These are phyloP conservation scores for Scutellaria barbata DNA, from an alignment of 257 asterid species.

Conservation along the genomic window DNA sequence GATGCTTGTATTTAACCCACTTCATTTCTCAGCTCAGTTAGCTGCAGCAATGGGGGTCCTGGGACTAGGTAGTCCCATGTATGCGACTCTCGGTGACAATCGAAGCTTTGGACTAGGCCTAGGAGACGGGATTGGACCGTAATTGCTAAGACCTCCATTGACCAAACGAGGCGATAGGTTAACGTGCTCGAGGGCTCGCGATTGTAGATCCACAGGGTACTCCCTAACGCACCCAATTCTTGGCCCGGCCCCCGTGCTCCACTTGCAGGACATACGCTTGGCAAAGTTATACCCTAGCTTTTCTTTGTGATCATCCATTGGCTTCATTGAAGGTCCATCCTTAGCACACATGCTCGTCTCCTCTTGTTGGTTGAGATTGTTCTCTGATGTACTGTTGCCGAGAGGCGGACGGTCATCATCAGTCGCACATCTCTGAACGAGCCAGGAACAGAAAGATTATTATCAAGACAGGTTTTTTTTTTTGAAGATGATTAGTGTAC, in stretches of 20 bases:
- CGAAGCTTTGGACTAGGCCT: conserved; percentile 87
- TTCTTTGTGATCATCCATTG: conserved; percentile 1
- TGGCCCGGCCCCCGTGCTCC: conserved; percentile 92
- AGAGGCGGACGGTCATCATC: conserved; percentile 70
- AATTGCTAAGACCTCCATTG: conserved; percentile 45
- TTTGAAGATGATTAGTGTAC: not conserved
- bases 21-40: conserved; percentile 30
- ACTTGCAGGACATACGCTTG: conserved; percentile 73
- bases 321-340: conserved; percentile 9
- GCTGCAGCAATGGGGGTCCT: conserved; percentile 65
- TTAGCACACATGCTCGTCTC: conserved; percentile 24
- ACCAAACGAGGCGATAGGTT: conserved; percentile 84
- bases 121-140: conserved; percentile 95
- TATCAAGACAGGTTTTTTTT: conserved; percentile 29
- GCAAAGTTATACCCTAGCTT: conserved; percentile 52
- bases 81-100: conserved; percentile 81
- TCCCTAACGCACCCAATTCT: conserved; percentile 93
- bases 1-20: not conserved
- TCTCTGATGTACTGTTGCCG: conserved; percentile 29
- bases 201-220: conserved; percentile 78
- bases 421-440: conserved; percentile 71
- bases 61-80: conserved; percentile 93
- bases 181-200: conserved; percentile 88
- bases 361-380: conserved; percentile 37
- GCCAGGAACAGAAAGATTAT: conserved; percentile 22